phyloP scores from a whole-genome alignment of 371 early-diverging fungal species.

The Mucor lusitanicus region DNA sequence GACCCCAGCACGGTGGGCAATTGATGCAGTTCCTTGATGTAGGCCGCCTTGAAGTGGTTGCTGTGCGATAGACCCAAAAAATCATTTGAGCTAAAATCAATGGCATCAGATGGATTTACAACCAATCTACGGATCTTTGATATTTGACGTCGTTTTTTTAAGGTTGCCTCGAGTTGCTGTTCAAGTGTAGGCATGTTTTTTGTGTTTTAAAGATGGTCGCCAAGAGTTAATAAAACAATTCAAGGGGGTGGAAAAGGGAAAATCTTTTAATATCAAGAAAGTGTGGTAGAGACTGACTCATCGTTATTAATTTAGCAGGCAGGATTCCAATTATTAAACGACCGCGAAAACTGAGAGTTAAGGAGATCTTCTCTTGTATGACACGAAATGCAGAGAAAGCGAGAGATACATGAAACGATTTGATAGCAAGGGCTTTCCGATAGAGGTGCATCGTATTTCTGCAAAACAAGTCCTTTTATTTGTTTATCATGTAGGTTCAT shows the following conservation, averaged over 20 bases:
- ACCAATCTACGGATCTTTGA: conserved; percentile 47
- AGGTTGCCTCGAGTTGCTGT: conserved; percentile 22
- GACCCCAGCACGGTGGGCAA: conserved; percentile 62
- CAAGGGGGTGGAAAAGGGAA: not conserved
- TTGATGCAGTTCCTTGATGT: conserved; percentile 43
- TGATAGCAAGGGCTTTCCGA: not conserved
- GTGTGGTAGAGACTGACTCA: not conserved
- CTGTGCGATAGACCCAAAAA: conserved; percentile 74
- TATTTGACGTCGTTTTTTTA: conserved; percentile 40
- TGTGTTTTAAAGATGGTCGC: conserved; percentile 3
- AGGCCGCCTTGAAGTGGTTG: conserved; percentile 38
- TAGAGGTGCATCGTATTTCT: conserved; percentile 6
- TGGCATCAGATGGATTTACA: conserved; percentile 34
- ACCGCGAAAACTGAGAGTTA: not conserved
- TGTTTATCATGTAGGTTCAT: not conserved
- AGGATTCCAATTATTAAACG: not conserved
- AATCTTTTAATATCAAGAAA: not conserved
- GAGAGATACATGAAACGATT: not conserved
- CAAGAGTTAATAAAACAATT: conserved; percentile 6
- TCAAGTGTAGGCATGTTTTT: conserved; percentile 3
- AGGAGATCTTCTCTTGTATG: not conserved
- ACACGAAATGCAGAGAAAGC: not conserved
- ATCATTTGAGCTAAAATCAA: conserved; percentile 85
- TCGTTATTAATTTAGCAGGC: not conserved
- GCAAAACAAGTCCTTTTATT: conserved; percentile 5